Evolutionary conservation across 805 yeast species (phyloP).

Genomic region (Sugiyamaella americana): DNA sequence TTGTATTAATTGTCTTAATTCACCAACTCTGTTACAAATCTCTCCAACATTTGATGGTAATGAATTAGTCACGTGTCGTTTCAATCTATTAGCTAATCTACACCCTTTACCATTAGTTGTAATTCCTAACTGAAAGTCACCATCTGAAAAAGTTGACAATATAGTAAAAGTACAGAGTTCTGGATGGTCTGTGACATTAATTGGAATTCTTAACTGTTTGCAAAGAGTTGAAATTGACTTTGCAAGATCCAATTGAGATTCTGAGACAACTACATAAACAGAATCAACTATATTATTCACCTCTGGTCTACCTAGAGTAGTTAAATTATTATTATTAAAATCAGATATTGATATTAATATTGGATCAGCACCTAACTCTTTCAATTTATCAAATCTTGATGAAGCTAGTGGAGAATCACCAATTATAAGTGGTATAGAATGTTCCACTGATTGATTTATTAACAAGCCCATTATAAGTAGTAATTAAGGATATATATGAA

Average conservation of each 20-base stretch:
- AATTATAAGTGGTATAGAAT: conserved; percentile 52
- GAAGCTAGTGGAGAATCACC: conserved; percentile 45
- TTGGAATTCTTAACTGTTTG: conserved; percentile 62
- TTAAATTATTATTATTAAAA: neutral
- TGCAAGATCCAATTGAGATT: conserved; percentile 28
- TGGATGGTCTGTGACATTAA: conserved; percentile 71
- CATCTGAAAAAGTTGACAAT: conserved; percentile 63
- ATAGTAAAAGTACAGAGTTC: conserved; percentile 69
- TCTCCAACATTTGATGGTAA: conserved; percentile 67
- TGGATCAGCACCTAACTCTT: conserved; percentile 7
- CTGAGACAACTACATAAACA: conserved; percentile 57
- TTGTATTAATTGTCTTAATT: conserved; percentile 48
- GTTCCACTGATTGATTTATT: conserved; percentile 23
- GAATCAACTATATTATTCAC: conserved; percentile 66
- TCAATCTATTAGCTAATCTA: conserved; percentile 71
- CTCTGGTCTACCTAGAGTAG: conserved; percentile 47
- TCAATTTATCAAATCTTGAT: conserved; percentile 43
- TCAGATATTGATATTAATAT: neutral
- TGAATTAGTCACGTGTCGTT: conserved; percentile 54
- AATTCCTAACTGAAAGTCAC: conserved; percentile 74
- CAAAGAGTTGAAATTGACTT: conserved; percentile 46
- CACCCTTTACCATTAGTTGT: conserved; percentile 89
- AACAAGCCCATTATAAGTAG: conserved; percentile 12
- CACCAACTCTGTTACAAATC: conserved; percentile 64
- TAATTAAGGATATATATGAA: too few relatives aligned